Conservation (phyloP, 306 rosid species). For the Rosa lucieae region DNA sequence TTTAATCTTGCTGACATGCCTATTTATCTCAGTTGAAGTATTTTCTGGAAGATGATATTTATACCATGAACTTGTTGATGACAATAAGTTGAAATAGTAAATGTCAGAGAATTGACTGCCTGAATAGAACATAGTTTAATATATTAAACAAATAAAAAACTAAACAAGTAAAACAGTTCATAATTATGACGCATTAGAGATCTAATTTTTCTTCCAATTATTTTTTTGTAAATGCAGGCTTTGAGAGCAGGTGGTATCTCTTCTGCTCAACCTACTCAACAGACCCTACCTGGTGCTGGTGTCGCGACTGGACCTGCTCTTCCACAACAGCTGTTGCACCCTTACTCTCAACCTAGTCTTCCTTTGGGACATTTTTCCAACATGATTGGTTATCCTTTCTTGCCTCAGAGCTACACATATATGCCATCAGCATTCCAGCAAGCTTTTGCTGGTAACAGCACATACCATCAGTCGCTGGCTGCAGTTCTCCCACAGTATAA, state of each 20-base stretch:
- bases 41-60: background rate
- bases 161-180: background rate
- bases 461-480: constrained; percentile 96
- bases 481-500: constrained; percentile 95
- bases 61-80: background rate
- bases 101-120: background rate
- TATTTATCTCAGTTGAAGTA: background rate
- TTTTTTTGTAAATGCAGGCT: constrained; percentile 48
- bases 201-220: constrained; percentile 13
- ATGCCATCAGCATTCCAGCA: constrained; percentile 99
- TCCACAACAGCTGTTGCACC: constrained; percentile 97
- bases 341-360: constrained; percentile 86
- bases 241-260: constrained; percentile 70
- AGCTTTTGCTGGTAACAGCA: constrained; percentile 82
- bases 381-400: constrained; percentile 91
- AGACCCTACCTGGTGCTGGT: constrained; percentile 57
- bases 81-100: background rate
- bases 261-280: constrained; percentile 69
- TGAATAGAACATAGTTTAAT: background rate
- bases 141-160: background rate
- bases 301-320: constrained; percentile 87
- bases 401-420: constrained; percentile 97
- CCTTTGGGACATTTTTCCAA: constrained; percentile 92
- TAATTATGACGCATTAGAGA: background rate
- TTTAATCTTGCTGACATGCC: background rate